Base-by-base conservation (phyloP, 345 rosid genomes). In the Pistacia atlantica region DNA sequence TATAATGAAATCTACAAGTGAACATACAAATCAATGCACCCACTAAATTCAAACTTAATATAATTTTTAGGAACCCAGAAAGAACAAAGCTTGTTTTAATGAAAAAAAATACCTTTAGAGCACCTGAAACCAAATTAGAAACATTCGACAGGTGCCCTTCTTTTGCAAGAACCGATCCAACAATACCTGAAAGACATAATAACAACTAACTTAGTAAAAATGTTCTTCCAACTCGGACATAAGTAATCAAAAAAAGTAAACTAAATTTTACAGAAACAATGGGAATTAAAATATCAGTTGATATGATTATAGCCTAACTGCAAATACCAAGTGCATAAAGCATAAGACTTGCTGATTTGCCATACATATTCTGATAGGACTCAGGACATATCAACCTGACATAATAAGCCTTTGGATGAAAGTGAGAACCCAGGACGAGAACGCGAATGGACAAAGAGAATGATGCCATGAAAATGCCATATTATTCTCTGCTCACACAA, bases 101-200 rank as follows among this genome's bases (percentile, higher is more conserved):
- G 10, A 25, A 10, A 65, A 65, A 3, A 78, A 42, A 61, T 85
- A 97, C 98, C 99, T 92, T 97, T 72, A 83, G 70, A 82, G 92
- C 90, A 69, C 97, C 97, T 0, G 94, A 85, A 74, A 92, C 78
- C 17, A 89, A 78, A 82, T 81, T 89, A 49, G 94, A 84, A 64
- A 89, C 81, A 78, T 72, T 83, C 10, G 88, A 74, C 67, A 89
- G 59, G 69, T 80, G 69, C 45, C 88, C 92, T 76, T 91, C 99
- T 82, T 88, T 94, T 11, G 87, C 97, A 81, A 92, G 89, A 77
- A 92, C 87, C 0, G 98, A 94, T 72, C 98, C 98, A 77, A 88
- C 82, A 82, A 97, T 65, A 62, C 98, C 99, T 97, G 77, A 76
- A 65, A 71, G 58, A 60, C 28, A 75, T 33, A 67, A 49, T 3